Base-by-base conservation (phyloP, 2,329 filamentous ascomycete genomes). In the Beauveria rudraprayagi region DNA sequence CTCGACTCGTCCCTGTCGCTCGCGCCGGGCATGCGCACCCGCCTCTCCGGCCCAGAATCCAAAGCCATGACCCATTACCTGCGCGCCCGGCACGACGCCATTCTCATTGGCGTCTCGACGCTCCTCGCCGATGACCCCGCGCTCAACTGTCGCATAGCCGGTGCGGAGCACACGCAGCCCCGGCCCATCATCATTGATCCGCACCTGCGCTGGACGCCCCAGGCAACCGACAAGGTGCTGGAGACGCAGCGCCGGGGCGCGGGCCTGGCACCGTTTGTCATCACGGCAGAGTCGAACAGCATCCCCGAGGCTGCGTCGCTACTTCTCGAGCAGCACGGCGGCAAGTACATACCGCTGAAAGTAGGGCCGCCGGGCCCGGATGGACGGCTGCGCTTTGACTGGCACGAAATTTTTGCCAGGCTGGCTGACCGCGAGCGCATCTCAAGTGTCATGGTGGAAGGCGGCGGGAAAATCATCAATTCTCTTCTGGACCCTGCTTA, bases 61-160 rank as follows among this genome's bases (percentile, higher is more conserved):
- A 96, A 96, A 74, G 83, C 90, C 58, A 95, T 97, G 91, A 97
- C 93, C 0, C 93, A 97, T 74, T 91, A 89, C 71, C 83, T 97
- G 30, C 90, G 93, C 68, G 87, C 87, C 14, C 83, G 82, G 17
- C 92, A 97, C 75, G 85, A 90, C 64, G 91, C 90, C 44, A 96
- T 97, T 66, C 80, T 95, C 26, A 80, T 97, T 37, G 93, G 93
- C 24, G 90, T 88, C 5, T 89, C 89, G 3, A 97, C 93, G 1
- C 90, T 91, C 8, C 78, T 91, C 28, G 88, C 90, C 22, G 93
- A 97, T 72, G 84, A 96, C 70, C 93, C 93, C 2, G 86, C 85
- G 2, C 78, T 97, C 58, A 97, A 96, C 72, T 94, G 90, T 70
- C 86, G 92, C 19, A 80, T 92, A 50, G 79, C 80, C 30, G 83